Percentiles rank a stretch among this genome's conserved stretches.
phyloP scores from a whole-genome alignment of 768 basidiomycete genomes.

The Russula griseocarnosa region DNA sequence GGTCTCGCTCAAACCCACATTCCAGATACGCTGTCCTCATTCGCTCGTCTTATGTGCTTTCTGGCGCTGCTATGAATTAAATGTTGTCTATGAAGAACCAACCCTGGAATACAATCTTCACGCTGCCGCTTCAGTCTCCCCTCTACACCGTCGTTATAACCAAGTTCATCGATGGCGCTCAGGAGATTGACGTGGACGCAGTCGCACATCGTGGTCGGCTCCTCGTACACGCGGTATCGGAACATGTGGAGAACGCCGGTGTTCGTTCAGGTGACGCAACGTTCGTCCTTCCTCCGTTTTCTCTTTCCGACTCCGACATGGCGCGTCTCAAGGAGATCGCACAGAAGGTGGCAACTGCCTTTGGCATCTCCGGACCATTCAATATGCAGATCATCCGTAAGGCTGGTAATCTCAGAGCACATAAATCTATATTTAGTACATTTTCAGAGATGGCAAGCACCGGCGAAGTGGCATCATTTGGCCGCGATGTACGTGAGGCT shows the following conservation, averaged over 20 bases:
- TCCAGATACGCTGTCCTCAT: constrained; percentile 92
- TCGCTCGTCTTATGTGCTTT: constrained; percentile 96
- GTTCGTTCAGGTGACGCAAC: constrained; percentile 99
- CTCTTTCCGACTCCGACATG: constrained; percentile 70
- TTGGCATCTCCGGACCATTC: constrained; percentile 96
- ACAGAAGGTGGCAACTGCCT: constrained; percentile 89
- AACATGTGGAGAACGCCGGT: constrained; percentile 98
- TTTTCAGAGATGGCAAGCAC: constrained; percentile 92
- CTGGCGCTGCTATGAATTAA: constrained; percentile 99
- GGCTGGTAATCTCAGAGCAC: constrained; percentile 34
- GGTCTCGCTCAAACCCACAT: constrained; percentile 12
- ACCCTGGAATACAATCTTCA: constrained; percentile 88
- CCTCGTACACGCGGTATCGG: constrained; percentile 92
- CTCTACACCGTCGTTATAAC: constrained; percentile 97
- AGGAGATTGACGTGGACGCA: constrained; percentile 97
- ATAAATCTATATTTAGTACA: neutral
- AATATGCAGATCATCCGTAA: constrained; percentile 99
- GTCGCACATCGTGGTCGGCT: constrained; percentile 91
- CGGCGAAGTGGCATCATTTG: constrained; percentile 96
- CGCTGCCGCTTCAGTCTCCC: constrained; percentile 94
- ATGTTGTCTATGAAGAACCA: constrained; percentile 91
- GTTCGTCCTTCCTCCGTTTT: constrained; percentile 91
- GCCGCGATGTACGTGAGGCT: constrained; percentile 88
- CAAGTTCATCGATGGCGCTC: constrained; percentile 97
- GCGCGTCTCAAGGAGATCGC: constrained; percentile 88